These are phyloP conservation scores for Hypoxylon rickii DNA, from an alignment of 495 filamentous ascomycete species.

Conservation along the genomic window DNA sequence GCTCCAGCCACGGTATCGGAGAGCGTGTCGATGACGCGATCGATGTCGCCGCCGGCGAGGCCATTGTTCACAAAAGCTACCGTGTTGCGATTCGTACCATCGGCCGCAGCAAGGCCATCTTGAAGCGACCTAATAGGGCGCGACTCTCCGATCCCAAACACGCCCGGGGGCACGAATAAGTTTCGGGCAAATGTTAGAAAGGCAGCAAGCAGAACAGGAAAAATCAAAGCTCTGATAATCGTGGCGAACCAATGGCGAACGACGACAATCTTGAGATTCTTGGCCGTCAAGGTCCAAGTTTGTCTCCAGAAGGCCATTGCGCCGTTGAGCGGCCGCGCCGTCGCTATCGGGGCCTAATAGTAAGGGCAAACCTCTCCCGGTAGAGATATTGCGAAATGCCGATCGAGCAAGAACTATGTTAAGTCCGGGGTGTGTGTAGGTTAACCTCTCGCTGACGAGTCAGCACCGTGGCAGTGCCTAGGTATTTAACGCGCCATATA, in stretches of 20 bases:
- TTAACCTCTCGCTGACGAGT: background rate
- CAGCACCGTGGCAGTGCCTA: background rate
- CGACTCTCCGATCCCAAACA: conserved; percentile 66
- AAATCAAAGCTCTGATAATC: conserved; percentile 66
- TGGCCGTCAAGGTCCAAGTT: conserved; percentile 71
- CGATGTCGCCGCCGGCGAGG: conserved; percentile 69
- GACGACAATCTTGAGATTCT: conserved; percentile 74
- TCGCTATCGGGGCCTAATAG: too few relatives aligned
- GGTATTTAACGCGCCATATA: background rate
- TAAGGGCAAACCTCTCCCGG: too few relatives aligned
- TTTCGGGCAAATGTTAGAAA: conserved; percentile 72
- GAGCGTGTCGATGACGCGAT: conserved; percentile 67
- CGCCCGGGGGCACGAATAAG: conserved; percentile 67
- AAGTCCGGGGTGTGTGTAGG: too few relatives aligned
- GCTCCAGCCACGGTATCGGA: conserved; percentile 52
- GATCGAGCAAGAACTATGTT: too few relatives aligned
- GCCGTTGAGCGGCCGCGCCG: conserved; percentile 3
- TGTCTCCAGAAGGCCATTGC: conserved; percentile 65
- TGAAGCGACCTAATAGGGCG: conserved; percentile 62
- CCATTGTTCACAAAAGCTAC: conserved; percentile 85
- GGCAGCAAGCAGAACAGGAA: conserved; percentile 70
- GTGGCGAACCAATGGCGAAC: conserved; percentile 67
- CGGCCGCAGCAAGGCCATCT: conserved; percentile 58
- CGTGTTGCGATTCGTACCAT: conserved; percentile 57
- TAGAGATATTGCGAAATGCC: too few relatives aligned